Evolutionary conservation across 306 rosid species (phyloP), one percentile per base, ranked within the genome.

Genomic region (Vigna angularis): DNA sequence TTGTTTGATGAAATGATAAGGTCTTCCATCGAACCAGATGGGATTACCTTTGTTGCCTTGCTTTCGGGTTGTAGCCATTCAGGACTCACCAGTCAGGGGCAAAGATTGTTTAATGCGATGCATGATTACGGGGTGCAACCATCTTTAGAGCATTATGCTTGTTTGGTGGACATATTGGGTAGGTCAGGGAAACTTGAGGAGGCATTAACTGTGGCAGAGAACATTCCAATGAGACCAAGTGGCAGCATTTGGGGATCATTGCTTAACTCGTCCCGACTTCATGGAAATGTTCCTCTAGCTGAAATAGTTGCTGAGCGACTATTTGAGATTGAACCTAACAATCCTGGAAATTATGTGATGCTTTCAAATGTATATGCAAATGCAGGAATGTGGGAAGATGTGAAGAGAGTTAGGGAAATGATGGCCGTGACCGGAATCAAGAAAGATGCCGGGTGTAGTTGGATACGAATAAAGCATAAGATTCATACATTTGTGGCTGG

Each of bases 51-150:
- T 75, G 86, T 87, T 72, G 83, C 85, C 38, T 81, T 89, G 80
- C 66, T 89, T 26, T 87, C 89, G 2, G 91, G 93, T 72, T 89
- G 91, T 70, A 83, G 93, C 74, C 87, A 89, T 83, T 75, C 86
- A 1, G 93, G 90, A 3, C 85, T 81, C 18, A 34, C 73, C 59
- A 80, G 71, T 40, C 70, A 80, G 73, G 91, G 93, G 44, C 56
- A 64, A 24, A 78, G 82, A 7, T 70, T 87, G 61, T 87, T 89
- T 67, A 24, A 15, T 11, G 64, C 53, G 63, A 87, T 87, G 93
- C 51, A 76, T 62, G 74, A 80, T 64, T 87, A 73, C 83, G 79
- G 79, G 40, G n/a, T 87, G 51, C 62, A 67, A 47, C 88, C 89
- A 30, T 79, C 83, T 20, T 8, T 74, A 38, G 90, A 86, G 85